Percentiles rank a stretch among this genome's conserved stretches.
Evolutionary conservation across 108 stramenopile genomes (phyloP).

Genomic region (Pseudonitzschia multiseries): DNA sequence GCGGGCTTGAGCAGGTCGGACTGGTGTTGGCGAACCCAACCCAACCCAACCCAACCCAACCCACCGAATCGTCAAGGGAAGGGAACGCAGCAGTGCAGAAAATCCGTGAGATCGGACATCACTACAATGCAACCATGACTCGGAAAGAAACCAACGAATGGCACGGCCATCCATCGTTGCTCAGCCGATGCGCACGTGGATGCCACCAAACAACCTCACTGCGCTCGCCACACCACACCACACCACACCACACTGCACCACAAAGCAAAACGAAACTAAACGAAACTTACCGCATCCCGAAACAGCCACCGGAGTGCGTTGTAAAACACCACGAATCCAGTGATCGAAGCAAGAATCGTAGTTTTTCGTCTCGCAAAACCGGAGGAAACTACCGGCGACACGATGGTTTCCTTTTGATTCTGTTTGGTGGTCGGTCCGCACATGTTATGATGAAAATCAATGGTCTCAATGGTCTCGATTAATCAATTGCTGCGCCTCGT

Average conservation of each 20-base stretch:
- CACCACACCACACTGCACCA: neutral
- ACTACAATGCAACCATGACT: neutral
- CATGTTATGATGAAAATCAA: too few relatives aligned
- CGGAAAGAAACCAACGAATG: neutral
- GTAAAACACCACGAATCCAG: constrained; percentile 9
- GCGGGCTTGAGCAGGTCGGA: constrained; percentile 6
- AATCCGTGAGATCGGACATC: neutral
- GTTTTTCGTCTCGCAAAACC: neutral
- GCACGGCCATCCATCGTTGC: too few relatives aligned
- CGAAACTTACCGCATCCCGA: constrained; percentile 1
- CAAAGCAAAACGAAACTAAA: neutral
- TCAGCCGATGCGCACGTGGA: too few relatives aligned
- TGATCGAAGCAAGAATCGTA: neutral
- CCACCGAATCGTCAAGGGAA: too few relatives aligned
- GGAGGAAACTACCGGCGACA: constrained; percentile 1
- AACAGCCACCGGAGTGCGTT: neutral
- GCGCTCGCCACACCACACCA: neutral
- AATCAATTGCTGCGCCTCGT: neutral
- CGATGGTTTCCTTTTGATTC: neutral
- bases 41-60: too few relatives aligned
- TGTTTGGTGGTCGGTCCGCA: constrained; percentile 5
- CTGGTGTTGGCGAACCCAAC: neutral
- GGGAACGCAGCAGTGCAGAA: too few relatives aligned
- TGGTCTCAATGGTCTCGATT: neutral
- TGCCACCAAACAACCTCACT: too few relatives aligned